A percentile compares a stretch with the other conserved stretches of the same genome.
These are phyloP conservation scores for Raphanus hybrid DNA, from an alignment of 441 rosid species.

Conservation along the genomic window DNA sequence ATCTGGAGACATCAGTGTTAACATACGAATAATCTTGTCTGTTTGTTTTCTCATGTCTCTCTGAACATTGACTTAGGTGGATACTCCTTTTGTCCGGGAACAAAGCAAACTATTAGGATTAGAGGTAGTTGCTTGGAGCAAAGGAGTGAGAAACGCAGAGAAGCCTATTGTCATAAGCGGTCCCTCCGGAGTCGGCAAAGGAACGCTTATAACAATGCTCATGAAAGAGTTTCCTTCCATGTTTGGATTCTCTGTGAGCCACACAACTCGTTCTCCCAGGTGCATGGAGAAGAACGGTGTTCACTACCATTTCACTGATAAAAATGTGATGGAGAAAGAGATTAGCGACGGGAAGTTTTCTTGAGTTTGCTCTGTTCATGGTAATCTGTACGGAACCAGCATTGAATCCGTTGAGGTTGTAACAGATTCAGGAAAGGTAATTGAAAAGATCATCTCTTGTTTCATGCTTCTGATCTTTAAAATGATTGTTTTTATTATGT, in stretches of 20 bases:
- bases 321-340: constrained; percentile 76
- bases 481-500: neutral
- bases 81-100: constrained; percentile 69
- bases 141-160: constrained; percentile 70
- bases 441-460: neutral
- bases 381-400: constrained; percentile 89
- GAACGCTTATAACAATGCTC: constrained; percentile 77
- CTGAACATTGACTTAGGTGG: constrained; percentile 54
- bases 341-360: constrained; percentile 84
- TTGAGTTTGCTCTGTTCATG: constrained; percentile 91
- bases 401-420: constrained; percentile 94
- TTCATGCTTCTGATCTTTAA: neutral
- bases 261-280: constrained; percentile 86
- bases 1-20: constrained; percentile 23
- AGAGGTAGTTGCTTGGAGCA: constrained; percentile 96
- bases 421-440: constrained; percentile 89
- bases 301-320: constrained; percentile 81
- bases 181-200: constrained; percentile 97
- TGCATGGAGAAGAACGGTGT: constrained; percentile 65
- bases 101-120: constrained; percentile 52
- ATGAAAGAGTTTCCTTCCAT: constrained; percentile 80
- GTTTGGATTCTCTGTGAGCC: constrained; percentile 96
- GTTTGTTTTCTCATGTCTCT: neutral
- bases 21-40: too few relatives aligned
- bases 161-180: constrained; percentile 87